Percentiles rank a stretch among this genome's conserved stretches.
These are phyloP conservation scores for Lunasporangiospora selenospora DNA, from an alignment of 192 early-diverging fungal species.

Conservation along the genomic window DNA sequence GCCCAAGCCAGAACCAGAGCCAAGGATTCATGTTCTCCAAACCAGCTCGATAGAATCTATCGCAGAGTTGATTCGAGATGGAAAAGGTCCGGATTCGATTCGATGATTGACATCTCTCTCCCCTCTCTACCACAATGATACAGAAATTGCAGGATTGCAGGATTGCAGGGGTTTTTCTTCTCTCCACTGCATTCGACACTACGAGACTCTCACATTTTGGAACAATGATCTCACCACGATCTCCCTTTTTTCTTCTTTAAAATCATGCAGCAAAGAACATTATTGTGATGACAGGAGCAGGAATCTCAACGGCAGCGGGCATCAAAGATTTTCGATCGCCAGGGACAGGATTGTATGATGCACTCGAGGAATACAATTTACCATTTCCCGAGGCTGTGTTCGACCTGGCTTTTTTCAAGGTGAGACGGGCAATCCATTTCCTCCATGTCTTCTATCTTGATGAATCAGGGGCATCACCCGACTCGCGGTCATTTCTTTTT, in stretches of 20 bases:
- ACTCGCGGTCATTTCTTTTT: no score
- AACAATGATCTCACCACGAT: no score
- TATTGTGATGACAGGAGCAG: constrained; percentile 92
- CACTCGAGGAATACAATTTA: constrained; percentile 88
- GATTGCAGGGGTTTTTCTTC: not conserved
- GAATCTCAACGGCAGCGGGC: constrained; percentile 81
- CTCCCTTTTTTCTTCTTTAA: not conserved
- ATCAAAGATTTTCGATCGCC: constrained; percentile 97
- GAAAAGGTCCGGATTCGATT: constrained; percentile 46
- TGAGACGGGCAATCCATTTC: no score
- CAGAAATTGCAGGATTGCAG: not conserved
- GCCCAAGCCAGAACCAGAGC: constrained; percentile 35
- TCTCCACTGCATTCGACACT: not conserved
- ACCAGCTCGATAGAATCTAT: constrained; percentile 42
- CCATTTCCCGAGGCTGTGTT: constrained; percentile 97
- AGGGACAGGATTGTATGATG: constrained; percentile 94
- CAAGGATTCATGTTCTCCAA: constrained; percentile 29
- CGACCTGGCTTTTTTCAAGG: constrained; percentile 85
- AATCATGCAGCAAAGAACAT: constrained; percentile 62
- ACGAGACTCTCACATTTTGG: no score
- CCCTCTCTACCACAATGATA: not conserved
- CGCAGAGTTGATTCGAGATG: constrained; percentile 44
- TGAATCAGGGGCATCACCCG: no score
- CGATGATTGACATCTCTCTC: no score
- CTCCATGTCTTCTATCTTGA: no score